Percentiles rank a stretch among this genome's conserved stretches.
phyloP scores from a whole-genome alignment of 2,329 filamentous ascomycete species.

The Nothophaeocryptopus gaeumannii region DNA sequence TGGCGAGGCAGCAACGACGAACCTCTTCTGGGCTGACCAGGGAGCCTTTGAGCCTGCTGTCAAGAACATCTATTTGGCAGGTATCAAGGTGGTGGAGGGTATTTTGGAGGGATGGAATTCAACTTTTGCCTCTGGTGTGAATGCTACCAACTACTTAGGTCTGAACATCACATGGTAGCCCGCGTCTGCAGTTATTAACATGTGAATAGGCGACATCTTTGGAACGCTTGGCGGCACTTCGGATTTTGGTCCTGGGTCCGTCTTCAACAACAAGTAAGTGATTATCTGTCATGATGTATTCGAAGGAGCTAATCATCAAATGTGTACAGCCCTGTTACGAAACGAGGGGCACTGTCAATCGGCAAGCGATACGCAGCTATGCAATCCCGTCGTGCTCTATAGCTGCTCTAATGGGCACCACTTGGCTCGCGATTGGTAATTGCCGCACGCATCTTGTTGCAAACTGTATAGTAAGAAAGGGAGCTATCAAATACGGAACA shows the following conservation, averaged over 20 bases:
- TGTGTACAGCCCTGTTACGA: slow-evolving; percentile 7
- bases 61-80: slow-evolving; percentile 64
- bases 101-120: slow-evolving; percentile 61
- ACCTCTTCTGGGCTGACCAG: slow-evolving; percentile 60
- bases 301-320: neutral
- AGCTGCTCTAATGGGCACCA: too few species aligned
- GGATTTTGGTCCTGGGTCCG: slow-evolving; percentile 24
- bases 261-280: slow-evolving; percentile 23
- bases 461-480: too few species aligned
- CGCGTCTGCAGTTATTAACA: too few species aligned
- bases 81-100: slow-evolving; percentile 62
- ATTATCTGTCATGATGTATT: neutral
- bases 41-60: slow-evolving; percentile 64
- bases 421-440: too few species aligned
- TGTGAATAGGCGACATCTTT: slow-evolving; percentile 54
- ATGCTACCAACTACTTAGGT: slow-evolving; percentile 56
- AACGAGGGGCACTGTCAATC: slow-evolving; percentile 13
- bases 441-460: too few species aligned
- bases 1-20: slow-evolving; percentile 54
- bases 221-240: slow-evolving; percentile 58
- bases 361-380: too few species aligned
- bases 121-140: slow-evolving; percentile 57
- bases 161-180: too few species aligned
- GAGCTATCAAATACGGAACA: too few species aligned
- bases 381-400: too few species aligned